Conservation (phyloP, 208 protist genomes). For the Lotmaria passim region DNA sequence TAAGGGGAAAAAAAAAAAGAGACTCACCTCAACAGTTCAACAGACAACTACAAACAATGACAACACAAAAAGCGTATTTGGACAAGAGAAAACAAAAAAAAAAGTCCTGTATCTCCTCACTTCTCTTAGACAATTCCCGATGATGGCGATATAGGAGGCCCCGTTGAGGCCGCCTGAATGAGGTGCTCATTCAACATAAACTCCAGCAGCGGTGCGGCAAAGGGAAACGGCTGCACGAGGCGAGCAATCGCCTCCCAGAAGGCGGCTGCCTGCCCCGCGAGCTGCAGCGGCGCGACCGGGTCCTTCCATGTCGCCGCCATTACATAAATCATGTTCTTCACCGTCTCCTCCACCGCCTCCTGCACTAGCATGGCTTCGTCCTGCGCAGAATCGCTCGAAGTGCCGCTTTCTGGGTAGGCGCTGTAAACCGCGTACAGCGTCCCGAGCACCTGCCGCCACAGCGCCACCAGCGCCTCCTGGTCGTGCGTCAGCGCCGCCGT, state of each 20-base stretch:
- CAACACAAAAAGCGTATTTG: neutral
- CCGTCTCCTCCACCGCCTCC: slow-evolving; percentile 85
- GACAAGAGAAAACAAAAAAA: neutral
- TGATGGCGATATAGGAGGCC: neutral
- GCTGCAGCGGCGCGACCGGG: slow-evolving; percentile 8
- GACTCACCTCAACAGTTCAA: neutral
- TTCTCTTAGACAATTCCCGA: neutral
- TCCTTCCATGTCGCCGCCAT: slow-evolving; percentile 35
- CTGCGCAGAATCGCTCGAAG: neutral
- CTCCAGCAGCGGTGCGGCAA: slow-evolving; percentile 46
- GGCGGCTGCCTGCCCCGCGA: slow-evolving; percentile 5
- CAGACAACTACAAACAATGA: neutral
- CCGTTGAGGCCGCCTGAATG: neutral
- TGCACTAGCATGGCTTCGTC: slow-evolving; percentile 58
- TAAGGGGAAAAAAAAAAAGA: neutral
- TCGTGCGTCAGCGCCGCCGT: slow-evolving; percentile 30
- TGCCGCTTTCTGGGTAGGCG: slow-evolving; percentile 25
- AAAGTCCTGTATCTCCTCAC: neutral
- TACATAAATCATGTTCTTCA: slow-evolving; percentile 90
- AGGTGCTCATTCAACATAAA: slow-evolving; percentile 46
- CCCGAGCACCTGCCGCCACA: slow-evolving; percentile 78
- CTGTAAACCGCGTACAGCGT: slow-evolving; percentile 82
- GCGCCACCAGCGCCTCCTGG: slow-evolving; percentile 43
- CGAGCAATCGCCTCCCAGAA: slow-evolving; percentile 53
- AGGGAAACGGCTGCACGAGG: slow-evolving; percentile 62